Evolutionary conservation across 2,329 filamentous ascomycete genomes (phyloP).

Genomic region (Trichoderma koningiopsis): DNA sequence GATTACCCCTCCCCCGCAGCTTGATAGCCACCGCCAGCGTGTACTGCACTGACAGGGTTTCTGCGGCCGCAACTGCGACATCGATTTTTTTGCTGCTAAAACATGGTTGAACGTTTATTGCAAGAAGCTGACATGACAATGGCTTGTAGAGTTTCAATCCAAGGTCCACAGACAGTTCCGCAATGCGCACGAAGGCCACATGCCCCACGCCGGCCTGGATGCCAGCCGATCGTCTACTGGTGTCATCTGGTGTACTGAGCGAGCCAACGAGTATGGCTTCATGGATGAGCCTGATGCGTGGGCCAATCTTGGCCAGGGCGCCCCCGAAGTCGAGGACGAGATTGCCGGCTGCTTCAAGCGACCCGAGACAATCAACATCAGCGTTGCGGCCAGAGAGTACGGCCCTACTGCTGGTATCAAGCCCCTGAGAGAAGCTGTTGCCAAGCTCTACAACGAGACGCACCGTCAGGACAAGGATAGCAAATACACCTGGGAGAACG

Average conservation of each 20-base stretch:
- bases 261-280: conserved; percentile 86
- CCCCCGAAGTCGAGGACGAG: conserved; percentile 90
- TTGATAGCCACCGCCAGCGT: conserved; percentile 1
- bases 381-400: conserved; percentile 81
- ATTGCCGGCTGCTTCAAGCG: conserved; percentile 87
- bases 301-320: conserved; percentile 94
- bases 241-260: conserved; percentile 90
- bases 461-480: conserved; percentile 85
- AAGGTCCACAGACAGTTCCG: conserved; percentile 89
- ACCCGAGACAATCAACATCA: conserved; percentile 76
- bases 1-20: conserved; percentile 27
- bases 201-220: conserved; percentile 88
- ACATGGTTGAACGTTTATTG: background rate
- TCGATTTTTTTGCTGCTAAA: background rate
- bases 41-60: background rate
- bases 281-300: conserved; percentile 77
- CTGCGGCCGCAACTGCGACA: background rate
- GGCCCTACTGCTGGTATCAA: conserved; percentile 93
- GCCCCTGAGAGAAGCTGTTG: conserved; percentile 83
- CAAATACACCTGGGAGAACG: conserved; percentile 96
- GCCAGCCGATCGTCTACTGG: conserved; percentile 86
- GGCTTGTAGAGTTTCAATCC: conserved; percentile 69
- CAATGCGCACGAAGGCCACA: conserved; percentile 85
- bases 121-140: conserved; percentile 26
- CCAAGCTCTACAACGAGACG: conserved; percentile 88